These are phyloP conservation scores for Cladophialophora carrionii DNA, from an alignment of 2,329 filamentous ascomycete species.

Conservation along the genomic window DNA sequence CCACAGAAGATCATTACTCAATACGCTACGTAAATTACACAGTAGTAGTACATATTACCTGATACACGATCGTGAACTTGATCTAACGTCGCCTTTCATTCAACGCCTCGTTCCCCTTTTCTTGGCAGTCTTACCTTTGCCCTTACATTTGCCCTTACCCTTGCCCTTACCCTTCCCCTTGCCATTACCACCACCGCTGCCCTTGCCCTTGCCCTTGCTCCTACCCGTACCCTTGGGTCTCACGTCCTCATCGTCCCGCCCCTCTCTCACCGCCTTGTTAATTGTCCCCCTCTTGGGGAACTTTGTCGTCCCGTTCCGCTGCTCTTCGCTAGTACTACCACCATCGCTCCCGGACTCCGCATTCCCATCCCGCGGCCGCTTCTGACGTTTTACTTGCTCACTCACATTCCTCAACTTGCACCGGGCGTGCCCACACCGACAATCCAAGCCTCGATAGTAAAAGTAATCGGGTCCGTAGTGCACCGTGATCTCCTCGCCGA, in stretches of 20 bases:
- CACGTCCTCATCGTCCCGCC: not conserved
- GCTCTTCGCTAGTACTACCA: not conserved
- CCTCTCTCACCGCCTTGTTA: not conserved
- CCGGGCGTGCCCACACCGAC: constrained; percentile 23
- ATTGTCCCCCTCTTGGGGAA: not conserved
- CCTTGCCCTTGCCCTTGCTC: too few species aligned
- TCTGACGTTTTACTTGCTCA: not conserved
- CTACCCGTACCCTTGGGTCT: too few species aligned
- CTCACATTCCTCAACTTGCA: constrained; percentile 17
- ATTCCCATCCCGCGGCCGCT: not conserved
- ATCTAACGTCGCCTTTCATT: not conserved
- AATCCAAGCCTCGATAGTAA: constrained; percentile 11
- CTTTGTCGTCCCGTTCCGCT: not conserved
- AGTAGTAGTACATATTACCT: not conserved
- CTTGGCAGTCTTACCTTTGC: not conserved
- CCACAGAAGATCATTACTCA: too few species aligned
- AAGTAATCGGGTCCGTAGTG: constrained; percentile 34
- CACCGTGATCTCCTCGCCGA: constrained; percentile 32
- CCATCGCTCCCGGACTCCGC: not conserved
- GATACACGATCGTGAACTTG: not conserved
- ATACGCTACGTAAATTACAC: not conserved
- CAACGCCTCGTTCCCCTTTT: not conserved
- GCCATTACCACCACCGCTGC: not conserved
- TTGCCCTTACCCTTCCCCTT: too few species aligned
- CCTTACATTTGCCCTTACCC: not conserved